Evolutionary conservation across 805 yeast genomes (phyloP), one percentile per base, ranked within the genome.

Genomic region (Naumovozyma dairenensis): DNA sequence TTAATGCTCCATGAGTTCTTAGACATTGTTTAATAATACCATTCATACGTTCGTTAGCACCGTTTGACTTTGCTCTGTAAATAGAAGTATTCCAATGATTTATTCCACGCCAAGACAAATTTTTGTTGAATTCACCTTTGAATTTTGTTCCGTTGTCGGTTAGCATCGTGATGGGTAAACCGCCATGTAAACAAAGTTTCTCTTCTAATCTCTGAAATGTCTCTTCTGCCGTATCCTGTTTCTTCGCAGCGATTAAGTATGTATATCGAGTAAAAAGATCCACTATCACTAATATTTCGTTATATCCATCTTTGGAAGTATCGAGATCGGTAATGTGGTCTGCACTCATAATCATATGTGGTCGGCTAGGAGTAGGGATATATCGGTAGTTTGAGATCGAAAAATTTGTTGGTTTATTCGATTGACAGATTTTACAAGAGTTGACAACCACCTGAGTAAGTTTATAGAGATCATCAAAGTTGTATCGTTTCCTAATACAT

Each of bases 311-410:
- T 12, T 7, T 6, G 10, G 26, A 24, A 6, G 6, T 24, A 12
- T n/a, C 14, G 10, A 24, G 13, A 24, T 24, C 26, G 6, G 26
- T n/a, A 12, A 24, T 24, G 26, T 24, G 26, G 6, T 24, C 13
- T 24, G 26, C 26, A 24, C 26, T 24, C 26, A 24, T 6, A n/a
- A n/a, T n/a, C n/a, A n/a, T n/a, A n/a, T 24, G 26, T 24, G 26
- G 26, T n/a, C 6, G 14, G 6, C 13, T 6, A 12, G 26, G 26
- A 6, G 26, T n/a, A 6, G 13, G 26, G 6, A 24, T 24, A 24
- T 8, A 12, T 7, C 26, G 7, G 13, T 24, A 24, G 13, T 24
- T 24, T 6, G 26, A 6, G 6, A 12, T 24, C 13, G 26, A 12
- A 24, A 8, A 24, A 12, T 24, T 24, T 24, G 26, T 12, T 24